Conservation (phyloP, 768 basidiomycete species). For the Collybia nuda region DNA sequence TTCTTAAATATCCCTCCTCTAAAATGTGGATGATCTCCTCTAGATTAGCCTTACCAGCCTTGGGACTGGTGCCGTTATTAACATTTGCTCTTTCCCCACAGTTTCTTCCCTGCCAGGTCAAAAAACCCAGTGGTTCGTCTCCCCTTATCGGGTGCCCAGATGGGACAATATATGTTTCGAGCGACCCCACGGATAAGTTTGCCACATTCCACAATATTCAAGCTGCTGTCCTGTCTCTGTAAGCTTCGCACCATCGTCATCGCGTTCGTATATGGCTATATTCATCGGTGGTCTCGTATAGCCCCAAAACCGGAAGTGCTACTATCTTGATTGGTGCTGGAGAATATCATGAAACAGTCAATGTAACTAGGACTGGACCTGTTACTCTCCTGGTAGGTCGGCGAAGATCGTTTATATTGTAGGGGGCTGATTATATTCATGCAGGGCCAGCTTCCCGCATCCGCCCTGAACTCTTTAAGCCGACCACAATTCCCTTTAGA, state of each 20-base stretch:
- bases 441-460: conserved; percentile 52
- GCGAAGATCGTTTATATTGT: background rate
- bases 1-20: no score
- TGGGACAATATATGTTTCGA: conserved; percentile 61
- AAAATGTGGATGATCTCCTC: no score
- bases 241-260: conserved; percentile 14
- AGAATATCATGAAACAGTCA: conserved; percentile 59
- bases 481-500: conserved; percentile 30
- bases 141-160: conserved; percentile 53
- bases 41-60: no score
- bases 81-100: conserved; percentile 37
- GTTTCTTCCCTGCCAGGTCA: conserved; percentile 50
- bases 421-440: conserved; percentile 3
- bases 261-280: background rate
- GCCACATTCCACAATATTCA: conserved; percentile 53
- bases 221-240: conserved; percentile 57
- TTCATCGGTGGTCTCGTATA: conserved; percentile 17
- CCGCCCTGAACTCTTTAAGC: conserved; percentile 26
- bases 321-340: conserved; percentile 59
- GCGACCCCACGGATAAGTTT: conserved; percentile 35
- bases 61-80: no score
- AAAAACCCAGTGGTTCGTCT: conserved; percentile 39
- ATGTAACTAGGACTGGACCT: conserved; percentile 52
- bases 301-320: conserved; percentile 37
- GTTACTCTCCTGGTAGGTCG: conserved; percentile 52